A percentile compares a stretch with the other conserved stretches of the same genome.
Evolutionary conservation across 108 stramenopile species (phyloP).

Genomic region (Cyclotella kingstonii): DNA sequence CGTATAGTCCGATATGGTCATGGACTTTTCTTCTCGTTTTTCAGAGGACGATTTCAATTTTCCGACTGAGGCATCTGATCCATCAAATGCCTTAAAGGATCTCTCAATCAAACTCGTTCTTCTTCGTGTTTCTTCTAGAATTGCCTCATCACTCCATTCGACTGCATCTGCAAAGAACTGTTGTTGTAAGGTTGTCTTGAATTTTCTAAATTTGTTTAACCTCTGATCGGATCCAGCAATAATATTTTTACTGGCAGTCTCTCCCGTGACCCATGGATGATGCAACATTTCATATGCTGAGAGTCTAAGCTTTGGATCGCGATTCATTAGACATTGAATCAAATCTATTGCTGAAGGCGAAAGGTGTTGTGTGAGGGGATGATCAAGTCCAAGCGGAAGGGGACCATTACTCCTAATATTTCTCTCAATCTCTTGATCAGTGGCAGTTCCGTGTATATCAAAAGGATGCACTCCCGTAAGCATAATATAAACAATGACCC

Average conservation of each 20-base stretch:
- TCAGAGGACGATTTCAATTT: constrained; percentile 9
- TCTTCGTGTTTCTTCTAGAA: constrained; percentile 36
- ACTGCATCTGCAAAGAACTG: constrained; percentile 72
- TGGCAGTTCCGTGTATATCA: constrained; percentile 71
- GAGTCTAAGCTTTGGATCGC: constrained; percentile 61
- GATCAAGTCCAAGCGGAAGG: constrained; percentile 39
- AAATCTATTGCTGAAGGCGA: constrained; percentile 72
- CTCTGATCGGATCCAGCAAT: constrained; percentile 67
- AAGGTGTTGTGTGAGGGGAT: constrained; percentile 53
- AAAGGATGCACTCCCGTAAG: constrained; percentile 89
- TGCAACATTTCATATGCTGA: constrained; percentile 82
- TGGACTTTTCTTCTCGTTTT: constrained; percentile 33
- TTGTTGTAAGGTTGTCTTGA: constrained; percentile 65
- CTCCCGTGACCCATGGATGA: constrained; percentile 88
- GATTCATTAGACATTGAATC: constrained; percentile 67
- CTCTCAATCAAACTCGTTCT: constrained; percentile 73
- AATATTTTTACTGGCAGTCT: constrained; percentile 66
- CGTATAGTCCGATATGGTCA: constrained; percentile 70
- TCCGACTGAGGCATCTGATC: constrained; percentile 9
- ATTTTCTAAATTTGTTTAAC: constrained; percentile 55
- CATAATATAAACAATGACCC: constrained; percentile 91
- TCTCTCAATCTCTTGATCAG: constrained; percentile 71
- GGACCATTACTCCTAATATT: constrained; percentile 49
- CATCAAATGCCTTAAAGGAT: constrained; percentile 68
- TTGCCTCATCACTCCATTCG: constrained; percentile 50